Base-by-base conservation (phyloP, 441 rosid genomes). In the Jatropha podagrica region DNA sequence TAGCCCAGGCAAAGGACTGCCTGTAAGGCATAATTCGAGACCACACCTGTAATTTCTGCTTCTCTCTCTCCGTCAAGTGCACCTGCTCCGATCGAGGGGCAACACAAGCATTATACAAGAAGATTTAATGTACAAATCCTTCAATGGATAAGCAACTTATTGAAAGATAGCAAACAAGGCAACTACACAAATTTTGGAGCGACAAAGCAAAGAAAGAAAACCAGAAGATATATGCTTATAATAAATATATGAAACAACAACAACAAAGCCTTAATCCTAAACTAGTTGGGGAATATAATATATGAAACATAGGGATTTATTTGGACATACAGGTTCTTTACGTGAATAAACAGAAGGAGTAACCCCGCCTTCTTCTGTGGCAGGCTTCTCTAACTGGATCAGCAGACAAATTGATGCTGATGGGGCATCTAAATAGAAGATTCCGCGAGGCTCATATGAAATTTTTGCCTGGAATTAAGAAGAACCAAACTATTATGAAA, bases 31-130 rank as follows among this genome's bases (percentile, higher is more conserved):
- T 95, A 72, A 97, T 89, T 80, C 99, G 95, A 77, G 99, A 92
- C 99, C 99, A 97, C 81, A 93, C 97, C 86, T 90, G 98, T 91
- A 95, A 82, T 86, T 93, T 95, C 92, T 95, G 99, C 87, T 87
- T 93, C 84, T 97, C 99, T 82, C 99, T 95, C 89, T 97, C 99
- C 42, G 90, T 89, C 86, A 95, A 85, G 83, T 87, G 95, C 68
- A 85, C 97, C 99, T 95, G 88, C 75, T 81, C 76, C 79, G 71
- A 58, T n/a, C 69, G 68, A 74, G 44, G 56, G 46, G 32, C 1
- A 72, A 73, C 17, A 54, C 37, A 54, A 10, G 62, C 17, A 72
- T 51, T 38, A 26, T 7, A 76, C 13, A 54, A 71, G 52, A 63
- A 18, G 63, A 73, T 55, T 49, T 62, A 56, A 49, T 56, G 59